phyloP scores from a whole-genome alignment of 2,329 filamentous ascomycete genomes.

The Coniochaeta sp. region DNA sequence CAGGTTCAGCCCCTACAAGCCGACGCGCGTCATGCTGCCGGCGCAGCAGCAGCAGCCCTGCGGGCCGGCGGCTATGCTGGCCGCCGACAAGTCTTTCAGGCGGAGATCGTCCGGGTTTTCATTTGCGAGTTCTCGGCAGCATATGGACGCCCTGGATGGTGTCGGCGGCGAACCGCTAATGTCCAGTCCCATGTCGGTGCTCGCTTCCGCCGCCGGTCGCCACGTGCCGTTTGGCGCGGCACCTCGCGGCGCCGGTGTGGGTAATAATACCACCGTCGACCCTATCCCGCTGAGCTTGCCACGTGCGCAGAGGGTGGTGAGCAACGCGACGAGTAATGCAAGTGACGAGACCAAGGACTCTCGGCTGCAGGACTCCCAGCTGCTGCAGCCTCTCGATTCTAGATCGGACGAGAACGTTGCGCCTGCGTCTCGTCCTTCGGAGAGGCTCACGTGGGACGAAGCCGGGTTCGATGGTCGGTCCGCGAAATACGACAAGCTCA shows the following conservation, averaged over 20 bases:
- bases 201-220: too few species aligned
- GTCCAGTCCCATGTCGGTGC: conserved; percentile 11
- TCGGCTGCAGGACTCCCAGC: not conserved
- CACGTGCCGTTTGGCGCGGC: conserved; percentile 14
- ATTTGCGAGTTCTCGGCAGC: conserved; percentile 15
- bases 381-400: not conserved
- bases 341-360: conserved; percentile 28
- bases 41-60: conserved; percentile 16
- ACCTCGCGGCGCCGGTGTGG: conserved; percentile 11
- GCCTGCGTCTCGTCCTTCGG: not conserved
- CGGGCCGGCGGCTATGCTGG: conserved; percentile 37
- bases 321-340: conserved; percentile 17
- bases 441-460: conserved; percentile 13
- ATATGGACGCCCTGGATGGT: conserved; percentile 18
- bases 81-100: conserved; percentile 52
- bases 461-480: conserved; percentile 4
- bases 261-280: conserved; percentile 31
- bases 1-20: conserved; percentile 77
- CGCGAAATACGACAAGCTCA: conserved; percentile 57
- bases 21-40: conserved; percentile 45
- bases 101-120: conserved; percentile 49
- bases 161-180: conserved; percentile 19
- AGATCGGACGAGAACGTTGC: not conserved
- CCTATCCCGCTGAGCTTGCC: conserved; percentile 43
- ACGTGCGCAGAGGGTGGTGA: conserved; percentile 20